Base-by-base conservation (phyloP, 148 eudicot genomes). In the Gaultheria prostrata region DNA sequence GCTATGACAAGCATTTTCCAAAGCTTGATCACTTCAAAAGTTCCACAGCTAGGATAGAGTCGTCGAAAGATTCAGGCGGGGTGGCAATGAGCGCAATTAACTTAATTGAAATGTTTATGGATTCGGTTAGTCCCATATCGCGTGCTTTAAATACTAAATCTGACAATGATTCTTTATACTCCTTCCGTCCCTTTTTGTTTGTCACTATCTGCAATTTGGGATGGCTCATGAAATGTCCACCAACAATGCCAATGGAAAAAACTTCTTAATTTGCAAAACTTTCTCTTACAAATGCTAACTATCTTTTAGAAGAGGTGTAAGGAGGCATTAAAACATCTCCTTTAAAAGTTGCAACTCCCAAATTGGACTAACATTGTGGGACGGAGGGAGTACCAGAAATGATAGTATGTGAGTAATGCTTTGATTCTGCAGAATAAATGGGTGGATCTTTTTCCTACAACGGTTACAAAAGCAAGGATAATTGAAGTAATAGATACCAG, bases 381-480 rank as follows among this genome's bases (percentile, higher is more conserved):
- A 63, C 1, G 13, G 69, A 59, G 67, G 67, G 67, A 63, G 69
- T 17, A 57, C 26, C 24, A 9, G 8, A 45, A 59, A 46, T 82
- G 21, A 43, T 14, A 7, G 35, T 72, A 20, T 0, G 9, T 53
- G 75, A 45, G n/a, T 69, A 77, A 17, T 65, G 21, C 71, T 77
- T 83, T 77, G 10, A 49, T 71, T 84, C 6, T 88, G 84, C 88
- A 92, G 93, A 84, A 76, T 73, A 92, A 88, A 85, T 91, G 93
- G 92, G 84, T 51, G 82, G 90, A 88, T 61, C 59, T 89, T 63
- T 90, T 91, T 70, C 93, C 95, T 30, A 89, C 90, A 10, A 74
- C 90, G 9, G 82, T 91, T n/a, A 84, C 91, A 6, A 84, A 87
- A 82, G 90, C 92, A 76, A 83, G 78, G 56, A 91, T 82, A 28